Percentiles rank a stretch among this genome's conserved stretches.
Conservation (phyloP, 2,329 filamentous ascomycete genomes). For the Purpureocillium lavendulum region DNA sequence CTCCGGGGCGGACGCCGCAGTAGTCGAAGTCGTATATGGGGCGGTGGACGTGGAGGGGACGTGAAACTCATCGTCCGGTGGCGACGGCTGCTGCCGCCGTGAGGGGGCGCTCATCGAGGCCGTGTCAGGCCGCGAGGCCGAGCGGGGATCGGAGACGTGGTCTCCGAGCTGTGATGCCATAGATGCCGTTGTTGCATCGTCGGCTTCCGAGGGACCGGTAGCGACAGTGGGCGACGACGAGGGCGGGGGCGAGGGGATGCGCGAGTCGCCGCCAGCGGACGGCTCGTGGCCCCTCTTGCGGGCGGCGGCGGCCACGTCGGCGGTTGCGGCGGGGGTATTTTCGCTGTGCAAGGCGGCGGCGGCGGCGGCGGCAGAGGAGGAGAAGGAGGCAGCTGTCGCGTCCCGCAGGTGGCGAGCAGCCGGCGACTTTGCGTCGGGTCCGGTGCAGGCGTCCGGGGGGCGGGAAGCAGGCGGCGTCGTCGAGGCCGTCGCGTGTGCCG, state of each 20-base stretch:
- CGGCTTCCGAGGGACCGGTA: slow-evolving; percentile 25
- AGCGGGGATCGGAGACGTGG: slow-evolving; percentile 9
- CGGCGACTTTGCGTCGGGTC: no score
- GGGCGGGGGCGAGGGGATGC: slow-evolving; percentile 45
- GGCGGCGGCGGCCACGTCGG: neutral
- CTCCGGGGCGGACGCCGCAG: slow-evolving; percentile 17
- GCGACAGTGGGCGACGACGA: slow-evolving; percentile 40
- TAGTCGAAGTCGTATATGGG: slow-evolving; percentile 14
- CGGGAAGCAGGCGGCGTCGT: neutral
- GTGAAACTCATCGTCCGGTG: slow-evolving; percentile 25
- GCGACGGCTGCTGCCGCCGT: slow-evolving; percentile 24
- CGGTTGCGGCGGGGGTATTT: neutral
- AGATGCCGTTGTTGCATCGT: slow-evolving; percentile 34
- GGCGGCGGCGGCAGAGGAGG: neutral
- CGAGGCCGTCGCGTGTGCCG: slow-evolving; percentile 1
- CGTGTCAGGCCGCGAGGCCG: slow-evolving; percentile 1
- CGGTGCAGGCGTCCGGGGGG: slow-evolving; percentile 2
- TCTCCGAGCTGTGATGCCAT: slow-evolving; percentile 37
- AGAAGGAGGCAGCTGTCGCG: no score
- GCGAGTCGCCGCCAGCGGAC: slow-evolving; percentile 32
- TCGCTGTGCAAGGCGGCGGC: neutral
- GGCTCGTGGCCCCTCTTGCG: slow-evolving; percentile 8
- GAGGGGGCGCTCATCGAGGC: slow-evolving; percentile 12
- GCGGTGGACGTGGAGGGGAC: slow-evolving; percentile 26
- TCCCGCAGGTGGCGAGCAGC: no score